Conservation (phyloP, 2,329 filamentous ascomycete genomes). For the Cyphellophora europaea region DNA sequence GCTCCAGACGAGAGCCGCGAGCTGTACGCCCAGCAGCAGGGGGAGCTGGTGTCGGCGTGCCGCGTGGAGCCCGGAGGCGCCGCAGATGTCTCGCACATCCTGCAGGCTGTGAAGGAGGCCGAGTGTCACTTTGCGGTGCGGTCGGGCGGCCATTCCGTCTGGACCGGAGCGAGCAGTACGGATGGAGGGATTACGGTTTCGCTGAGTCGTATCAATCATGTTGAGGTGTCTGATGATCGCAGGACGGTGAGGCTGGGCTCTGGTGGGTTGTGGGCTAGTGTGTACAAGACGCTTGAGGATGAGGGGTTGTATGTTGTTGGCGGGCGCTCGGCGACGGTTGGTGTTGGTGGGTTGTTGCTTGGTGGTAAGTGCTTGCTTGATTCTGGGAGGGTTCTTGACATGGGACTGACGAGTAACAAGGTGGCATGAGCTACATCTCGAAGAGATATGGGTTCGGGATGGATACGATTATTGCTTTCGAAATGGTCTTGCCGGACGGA, state of each 20-base stretch:
- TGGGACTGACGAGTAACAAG: constrained; percentile 6
- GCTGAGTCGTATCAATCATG: constrained; percentile 16
- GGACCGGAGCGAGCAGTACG: constrained; percentile 24
- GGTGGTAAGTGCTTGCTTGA: constrained; percentile 4
- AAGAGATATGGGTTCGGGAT: constrained; percentile 21
- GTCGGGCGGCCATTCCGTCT: constrained; percentile 19
- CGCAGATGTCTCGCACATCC: not conserved
- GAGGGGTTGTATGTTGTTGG: constrained; percentile 16
- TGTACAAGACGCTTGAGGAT: constrained; percentile 22
- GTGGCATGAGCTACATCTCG: constrained; percentile 27
- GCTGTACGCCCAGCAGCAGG: not conserved
- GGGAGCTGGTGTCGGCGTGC: not conserved
- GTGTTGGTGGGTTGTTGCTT: constrained; percentile 18
- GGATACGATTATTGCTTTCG: constrained; percentile 27
- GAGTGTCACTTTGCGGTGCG: constrained; percentile 20
- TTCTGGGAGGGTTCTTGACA: too few species aligned
- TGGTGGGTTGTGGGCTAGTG: constrained; percentile 25
- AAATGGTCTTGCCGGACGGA: constrained; percentile 44
- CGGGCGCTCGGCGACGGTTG: constrained; percentile 18
- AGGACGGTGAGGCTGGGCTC: constrained; percentile 18
- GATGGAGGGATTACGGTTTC: constrained; percentile 23
- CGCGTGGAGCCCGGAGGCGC: not conserved
- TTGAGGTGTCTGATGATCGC: constrained; percentile 15
- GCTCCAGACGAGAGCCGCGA: constrained; percentile 2
- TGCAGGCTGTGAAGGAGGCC: not conserved